Evolutionary conservation across 2,329 filamentous ascomycete genomes (phyloP).

Genomic region (Xylariaceae sp.): DNA sequence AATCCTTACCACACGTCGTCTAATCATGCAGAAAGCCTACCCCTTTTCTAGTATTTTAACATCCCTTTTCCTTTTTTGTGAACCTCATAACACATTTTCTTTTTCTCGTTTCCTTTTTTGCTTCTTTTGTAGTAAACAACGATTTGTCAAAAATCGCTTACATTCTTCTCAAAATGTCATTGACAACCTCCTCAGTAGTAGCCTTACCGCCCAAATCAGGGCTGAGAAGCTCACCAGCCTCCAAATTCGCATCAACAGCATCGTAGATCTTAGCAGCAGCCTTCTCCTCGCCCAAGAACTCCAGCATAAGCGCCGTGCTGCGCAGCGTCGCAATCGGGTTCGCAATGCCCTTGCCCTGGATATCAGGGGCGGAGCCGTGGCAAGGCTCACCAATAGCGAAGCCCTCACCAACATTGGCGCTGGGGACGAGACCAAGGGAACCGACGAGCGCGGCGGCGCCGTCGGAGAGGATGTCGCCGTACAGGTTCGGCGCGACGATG

Average conservation of each 20-base stretch:
- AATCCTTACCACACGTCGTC: not conserved
- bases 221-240: constrained; percentile 74
- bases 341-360: constrained; percentile 84
- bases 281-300: constrained; percentile 82
- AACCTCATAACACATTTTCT: not conserved
- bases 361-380: constrained; percentile 93
- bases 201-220: constrained; percentile 88
- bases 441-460: constrained; percentile 92
- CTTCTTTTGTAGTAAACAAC: not conserved
- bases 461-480: constrained; percentile 95
- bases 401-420: constrained; percentile 86
- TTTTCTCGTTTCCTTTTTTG: not conserved
- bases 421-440: constrained; percentile 84
- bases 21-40: not conserved
- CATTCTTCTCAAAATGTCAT: constrained; percentile 78
- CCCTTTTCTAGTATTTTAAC: not conserved
- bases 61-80: not conserved
- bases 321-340: constrained; percentile 95
- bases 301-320: constrained; percentile 89
- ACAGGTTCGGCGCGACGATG: constrained; percentile 94
- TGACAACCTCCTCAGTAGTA: constrained; percentile 77
- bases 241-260: constrained; percentile 85
- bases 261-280: constrained; percentile 87
- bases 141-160: constrained; percentile 39
- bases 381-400: constrained; percentile 98